These are phyloP conservation scores for Oryza officinalis DNA, from an alignment of 176 grass and related monocot species.

Conservation along the genomic window DNA sequence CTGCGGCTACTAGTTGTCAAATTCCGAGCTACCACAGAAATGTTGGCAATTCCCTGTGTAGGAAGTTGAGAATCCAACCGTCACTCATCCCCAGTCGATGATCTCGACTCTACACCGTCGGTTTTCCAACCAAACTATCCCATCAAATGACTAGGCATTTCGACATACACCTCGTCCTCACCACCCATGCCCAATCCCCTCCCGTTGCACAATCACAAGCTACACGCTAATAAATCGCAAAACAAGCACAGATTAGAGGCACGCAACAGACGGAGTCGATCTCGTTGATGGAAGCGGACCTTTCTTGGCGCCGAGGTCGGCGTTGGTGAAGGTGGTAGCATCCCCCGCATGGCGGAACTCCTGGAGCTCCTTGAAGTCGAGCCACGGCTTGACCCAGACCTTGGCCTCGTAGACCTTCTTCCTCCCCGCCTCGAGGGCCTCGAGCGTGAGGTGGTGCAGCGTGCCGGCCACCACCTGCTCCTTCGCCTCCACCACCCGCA, in stretches of 20 bases:
- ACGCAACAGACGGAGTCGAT: background rate
- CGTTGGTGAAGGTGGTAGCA: constrained; percentile 43
- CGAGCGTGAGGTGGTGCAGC: constrained; percentile 82
- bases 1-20: background rate
- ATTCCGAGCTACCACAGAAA: background rate
- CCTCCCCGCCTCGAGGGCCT: constrained; percentile 66
- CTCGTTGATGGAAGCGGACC: constrained; percentile 28
- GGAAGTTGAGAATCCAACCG: background rate
- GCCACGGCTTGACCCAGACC: constrained; percentile 96
- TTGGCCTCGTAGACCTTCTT: constrained; percentile 96
- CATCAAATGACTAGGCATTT: background rate
- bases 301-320: constrained; percentile 60
- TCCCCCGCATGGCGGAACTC: constrained; percentile 60
- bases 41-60: background rate
- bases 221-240: background rate
- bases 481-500: constrained; percentile 83
- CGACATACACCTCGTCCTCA: background rate
- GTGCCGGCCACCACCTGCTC: constrained; percentile 88
- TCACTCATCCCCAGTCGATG: background rate
- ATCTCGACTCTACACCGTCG: background rate
- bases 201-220: background rate
- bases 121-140: background rate
- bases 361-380: constrained; percentile 88
- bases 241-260: background rate
- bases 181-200: background rate